Conservation (phyloP, 345 rosid genomes). For the Melaleuca quinquenervia region DNA sequence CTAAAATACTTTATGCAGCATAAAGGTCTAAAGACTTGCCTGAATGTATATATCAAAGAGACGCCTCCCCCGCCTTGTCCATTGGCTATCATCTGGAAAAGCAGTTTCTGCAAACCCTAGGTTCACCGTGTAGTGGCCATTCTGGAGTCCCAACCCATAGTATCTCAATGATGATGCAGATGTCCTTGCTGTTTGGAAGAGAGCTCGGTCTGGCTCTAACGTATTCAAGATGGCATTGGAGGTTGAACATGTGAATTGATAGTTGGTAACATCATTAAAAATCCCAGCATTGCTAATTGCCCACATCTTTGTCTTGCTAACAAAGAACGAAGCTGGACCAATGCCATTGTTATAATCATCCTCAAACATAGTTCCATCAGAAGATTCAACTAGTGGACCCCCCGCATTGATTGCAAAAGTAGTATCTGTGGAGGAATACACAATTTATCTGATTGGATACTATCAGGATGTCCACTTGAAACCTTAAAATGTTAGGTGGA, state of each 20-base stretch:
- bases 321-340: conserved; percentile 48
- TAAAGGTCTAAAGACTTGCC: conserved; percentile 25
- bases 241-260: conserved; percentile 6
- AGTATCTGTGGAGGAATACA: conserved; percentile 21
- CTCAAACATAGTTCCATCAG: conserved; percentile 26
- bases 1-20: not conserved
- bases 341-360: conserved; percentile 29
- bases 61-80: conserved; percentile 42
- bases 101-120: conserved; percentile 36
- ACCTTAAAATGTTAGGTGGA: not conserved
- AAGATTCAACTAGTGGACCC: conserved; percentile 43
- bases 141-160: conserved; percentile 75
- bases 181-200: conserved; percentile 42
- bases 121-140: conserved; percentile 53
- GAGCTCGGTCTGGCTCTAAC: conserved; percentile 6
- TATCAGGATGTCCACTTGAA: not conserved
- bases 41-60: conserved; percentile 22
- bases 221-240: conserved; percentile 18
- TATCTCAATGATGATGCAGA: conserved; percentile 77
- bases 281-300: conserved; percentile 35
- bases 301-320: conserved; percentile 28
- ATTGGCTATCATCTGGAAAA: conserved; percentile 1
- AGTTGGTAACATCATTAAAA: conserved; percentile 12
- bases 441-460: not conserved
- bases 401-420: conserved; percentile 51